Conservation (phyloP, 768 basidiomycete species). For the Heimioporus sp. region DNA sequence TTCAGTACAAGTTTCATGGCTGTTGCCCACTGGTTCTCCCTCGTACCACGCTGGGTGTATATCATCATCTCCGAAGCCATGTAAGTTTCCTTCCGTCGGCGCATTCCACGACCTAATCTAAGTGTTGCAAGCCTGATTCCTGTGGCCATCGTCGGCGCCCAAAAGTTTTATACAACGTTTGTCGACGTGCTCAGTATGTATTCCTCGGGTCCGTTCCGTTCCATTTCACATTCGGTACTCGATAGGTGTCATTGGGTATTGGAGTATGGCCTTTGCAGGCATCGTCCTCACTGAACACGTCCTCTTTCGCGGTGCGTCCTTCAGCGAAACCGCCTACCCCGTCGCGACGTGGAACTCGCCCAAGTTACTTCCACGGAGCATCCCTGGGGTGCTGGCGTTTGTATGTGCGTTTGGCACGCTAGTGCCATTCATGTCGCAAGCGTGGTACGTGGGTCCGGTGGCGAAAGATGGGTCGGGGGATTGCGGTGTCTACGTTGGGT, state of each 20-base stretch:
- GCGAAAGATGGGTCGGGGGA: constrained; percentile 45
- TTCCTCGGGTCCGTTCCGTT: too few species aligned
- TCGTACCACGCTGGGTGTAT: constrained; percentile 46
- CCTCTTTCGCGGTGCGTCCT: constrained; percentile 38
- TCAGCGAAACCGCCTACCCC: constrained; percentile 35
- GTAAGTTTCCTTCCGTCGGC: constrained; percentile 18
- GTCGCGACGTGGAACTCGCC: constrained; percentile 36
- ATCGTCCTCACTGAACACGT: constrained; percentile 45
- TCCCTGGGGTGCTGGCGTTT: constrained; percentile 41
- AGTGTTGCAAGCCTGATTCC: constrained; percentile 38
- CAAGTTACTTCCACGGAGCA: constrained; percentile 37
- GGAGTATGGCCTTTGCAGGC: constrained; percentile 35
- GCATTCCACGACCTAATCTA: neutral
- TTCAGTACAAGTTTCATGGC: constrained; percentile 49
- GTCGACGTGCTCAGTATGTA: constrained; percentile 37
- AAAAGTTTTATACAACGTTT: constrained; percentile 43
- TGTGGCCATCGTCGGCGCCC: constrained; percentile 46
- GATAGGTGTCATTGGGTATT: constrained; percentile 45
- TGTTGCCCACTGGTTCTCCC: constrained; percentile 29
- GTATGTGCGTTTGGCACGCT: constrained; percentile 38
- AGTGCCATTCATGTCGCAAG: constrained; percentile 51
- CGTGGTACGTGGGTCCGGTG: constrained; percentile 50
- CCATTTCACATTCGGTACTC: constrained; percentile 5
- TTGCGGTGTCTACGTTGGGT: constrained; percentile 45
- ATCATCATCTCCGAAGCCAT: constrained; percentile 44